Base-by-base conservation (phyloP, 345 rosid genomes). In the Arabis alpina region DNA sequence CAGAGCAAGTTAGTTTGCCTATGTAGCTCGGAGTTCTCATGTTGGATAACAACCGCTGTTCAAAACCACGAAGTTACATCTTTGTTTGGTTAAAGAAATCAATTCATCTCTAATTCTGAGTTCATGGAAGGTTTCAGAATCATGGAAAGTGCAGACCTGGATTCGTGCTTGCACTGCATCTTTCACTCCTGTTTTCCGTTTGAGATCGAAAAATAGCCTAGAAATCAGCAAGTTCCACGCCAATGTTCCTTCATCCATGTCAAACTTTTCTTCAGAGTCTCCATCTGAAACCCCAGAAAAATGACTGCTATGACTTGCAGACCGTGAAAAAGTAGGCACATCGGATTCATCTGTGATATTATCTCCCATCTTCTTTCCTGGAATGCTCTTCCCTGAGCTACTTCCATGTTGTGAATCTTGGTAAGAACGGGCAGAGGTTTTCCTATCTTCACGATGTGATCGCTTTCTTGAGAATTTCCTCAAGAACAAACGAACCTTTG, bases 21-120 rank as follows among this genome's bases (percentile, higher is more conserved):
- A 94, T 80, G 75, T 91, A 91, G 82, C 86, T 83, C 2, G 98
- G 96, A 36, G 80, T 91, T 86, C 97, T 88, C 97, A 87, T 88
- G 80, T 80, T 87, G 59, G 96, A 87, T 80, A 94, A 79, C 53
- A 92, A 34, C 79, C 92, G 83, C 98, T 91, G 90, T 81, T 69
- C 11, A 9, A 68, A 63, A 68, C 42, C 13, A 68, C 8, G 63
- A 23, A 68, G 1, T 63, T 49, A 56, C 68, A 60, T 36, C 49
- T 14, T 39, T 41, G 47, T 6, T 40, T 50, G 41, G 61, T 28
- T 61, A 24, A 11, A 27, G 27, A 74, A 65, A 56, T 39, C 28
- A 65, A 19, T 37, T 16, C 24, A 48, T 49, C 19, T 48, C 67
- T 58, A 51, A 6, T 10, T 39, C 3, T 56, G 10, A 57, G 30